These are phyloP conservation scores for Hermanozyma aechmeae DNA, from an alignment of 805 yeast species.

Conservation along the genomic window DNA sequence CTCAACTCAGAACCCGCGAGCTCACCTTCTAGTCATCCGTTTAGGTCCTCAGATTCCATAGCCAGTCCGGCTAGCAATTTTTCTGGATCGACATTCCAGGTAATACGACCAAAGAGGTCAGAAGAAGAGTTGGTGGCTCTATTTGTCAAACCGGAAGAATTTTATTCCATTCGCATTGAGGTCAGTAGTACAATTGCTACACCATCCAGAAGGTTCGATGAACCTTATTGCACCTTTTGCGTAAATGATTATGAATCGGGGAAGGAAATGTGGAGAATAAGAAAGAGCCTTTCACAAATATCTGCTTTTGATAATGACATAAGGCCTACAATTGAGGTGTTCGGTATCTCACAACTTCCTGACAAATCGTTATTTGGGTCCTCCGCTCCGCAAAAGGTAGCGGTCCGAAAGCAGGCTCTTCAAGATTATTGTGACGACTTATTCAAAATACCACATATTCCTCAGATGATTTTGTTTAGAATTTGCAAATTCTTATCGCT, in stretches of 20 bases:
- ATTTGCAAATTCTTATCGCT: slow-evolving; percentile 61
- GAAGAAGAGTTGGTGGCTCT: slow-evolving; percentile 36
- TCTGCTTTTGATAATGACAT: slow-evolving; percentile 50
- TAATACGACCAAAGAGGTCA: too few relatives aligned
- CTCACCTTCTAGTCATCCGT: neutral
- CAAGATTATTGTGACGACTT: slow-evolving; percentile 53
- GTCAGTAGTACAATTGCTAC: slow-evolving; percentile 39
- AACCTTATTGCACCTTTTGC: slow-evolving; percentile 52
- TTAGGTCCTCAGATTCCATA: too few relatives aligned
- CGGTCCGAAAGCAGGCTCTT: slow-evolving; percentile 44
- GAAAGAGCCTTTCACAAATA: slow-evolving; percentile 56
- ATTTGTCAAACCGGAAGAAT: slow-evolving; percentile 52
- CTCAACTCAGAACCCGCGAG: neutral
- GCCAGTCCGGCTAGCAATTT: too few relatives aligned
- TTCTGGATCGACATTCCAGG: too few relatives aligned
- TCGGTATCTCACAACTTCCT: slow-evolving; percentile 57
- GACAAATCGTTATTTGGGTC: slow-evolving; percentile 50
- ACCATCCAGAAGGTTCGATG: slow-evolving; percentile 37
- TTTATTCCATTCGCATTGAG: slow-evolving; percentile 39
- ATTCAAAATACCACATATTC: slow-evolving; percentile 48
- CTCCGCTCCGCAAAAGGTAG: slow-evolving; percentile 58
- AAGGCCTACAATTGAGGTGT: slow-evolving; percentile 39
- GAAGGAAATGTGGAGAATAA: slow-evolving; percentile 67
- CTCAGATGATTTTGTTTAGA: slow-evolving; percentile 39
- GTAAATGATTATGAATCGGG: slow-evolving; percentile 52